These are phyloP conservation scores for Glebionis coronaria DNA, from an alignment of 129 eudicot species.

Conservation along the genomic window DNA sequence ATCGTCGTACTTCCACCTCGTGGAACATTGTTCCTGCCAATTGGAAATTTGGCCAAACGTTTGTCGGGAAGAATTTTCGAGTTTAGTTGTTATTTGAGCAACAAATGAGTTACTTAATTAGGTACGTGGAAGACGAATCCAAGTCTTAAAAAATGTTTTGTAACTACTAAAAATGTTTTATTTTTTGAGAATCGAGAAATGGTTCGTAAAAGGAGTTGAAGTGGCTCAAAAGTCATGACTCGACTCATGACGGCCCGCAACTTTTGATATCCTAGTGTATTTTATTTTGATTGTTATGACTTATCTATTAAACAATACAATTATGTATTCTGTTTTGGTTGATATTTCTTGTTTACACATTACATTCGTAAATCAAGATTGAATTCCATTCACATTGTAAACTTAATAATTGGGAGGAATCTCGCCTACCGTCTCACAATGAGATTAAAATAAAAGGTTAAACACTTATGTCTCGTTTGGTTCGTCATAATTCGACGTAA, in stretches of 20 bases:
- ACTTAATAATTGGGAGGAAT: no score
- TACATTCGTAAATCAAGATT: no score
- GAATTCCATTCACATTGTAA: no score
- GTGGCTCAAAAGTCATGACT: constrained; percentile 36
- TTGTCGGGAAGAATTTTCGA: constrained; percentile 64
- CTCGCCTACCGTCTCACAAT: no score
- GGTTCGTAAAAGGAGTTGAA: constrained; percentile 36
- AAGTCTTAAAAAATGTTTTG: neutral
- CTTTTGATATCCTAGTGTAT: constrained; percentile 12
- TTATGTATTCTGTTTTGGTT: neutral
- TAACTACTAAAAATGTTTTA: neutral
- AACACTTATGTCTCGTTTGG: no score
- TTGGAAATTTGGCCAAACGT: constrained; percentile 83
- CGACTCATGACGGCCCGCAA: constrained; percentile 40
- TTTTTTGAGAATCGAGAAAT: constrained; percentile 23
- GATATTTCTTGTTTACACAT: no score
- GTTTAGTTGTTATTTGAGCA: constrained; percentile 17
- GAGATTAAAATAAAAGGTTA: no score
- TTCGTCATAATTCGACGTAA: no score
- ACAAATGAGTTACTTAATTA: neutral
- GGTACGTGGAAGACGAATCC: neutral
- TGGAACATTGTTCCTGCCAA: constrained; percentile 59
- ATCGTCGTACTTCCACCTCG: constrained; percentile 61
- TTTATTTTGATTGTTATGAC: neutral
- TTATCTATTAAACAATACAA: neutral